These are phyloP conservation scores for Plasmodium malariae DNA, from an alignment of 169 alveolate species.

Conservation along the genomic window DNA sequence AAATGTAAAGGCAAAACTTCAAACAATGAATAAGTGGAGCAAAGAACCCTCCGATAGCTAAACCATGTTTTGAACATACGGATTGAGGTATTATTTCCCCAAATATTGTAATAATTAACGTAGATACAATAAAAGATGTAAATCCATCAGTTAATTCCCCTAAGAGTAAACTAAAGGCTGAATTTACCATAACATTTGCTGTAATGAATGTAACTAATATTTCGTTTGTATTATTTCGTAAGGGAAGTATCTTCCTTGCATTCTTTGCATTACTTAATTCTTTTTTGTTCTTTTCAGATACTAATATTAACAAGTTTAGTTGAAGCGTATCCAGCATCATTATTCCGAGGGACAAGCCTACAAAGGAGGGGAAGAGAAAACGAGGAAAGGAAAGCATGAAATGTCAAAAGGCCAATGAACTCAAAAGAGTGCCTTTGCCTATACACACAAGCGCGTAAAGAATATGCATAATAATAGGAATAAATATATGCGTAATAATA, in stretches of 20 bases:
- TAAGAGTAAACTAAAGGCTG: constrained; percentile 89
- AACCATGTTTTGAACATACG: constrained; percentile 89
- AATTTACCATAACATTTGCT: constrained; percentile 91
- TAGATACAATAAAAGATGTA: constrained; percentile 87
- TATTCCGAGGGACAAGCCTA: constrained; percentile 91
- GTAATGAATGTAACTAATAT: constrained; percentile 89
- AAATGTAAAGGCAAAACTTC: constrained; percentile 80
- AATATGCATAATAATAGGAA: no score
- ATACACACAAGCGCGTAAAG: no score
- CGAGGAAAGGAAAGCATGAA: neutral
- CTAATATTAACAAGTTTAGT: constrained; percentile 87
- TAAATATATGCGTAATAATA: no score
- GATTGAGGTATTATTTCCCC: constrained; percentile 94
- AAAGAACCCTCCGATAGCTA: constrained; percentile 89
- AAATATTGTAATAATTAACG: constrained; percentile 87
- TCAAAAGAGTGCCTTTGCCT: no score
- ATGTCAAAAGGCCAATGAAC: no score
- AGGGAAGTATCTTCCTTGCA: constrained; percentile 90
- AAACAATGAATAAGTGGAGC: constrained; percentile 82
- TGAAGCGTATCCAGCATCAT: constrained; percentile 91
- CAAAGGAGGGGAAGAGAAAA: neutral
- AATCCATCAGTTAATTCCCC: constrained; percentile 89
- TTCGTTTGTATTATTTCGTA: constrained; percentile 89
- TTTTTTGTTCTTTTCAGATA: constrained; percentile 81
- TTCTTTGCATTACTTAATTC: constrained; percentile 82